Percentiles rank a stretch among this genome's conserved stretches.
Conservation (phyloP, 306 rosid species). For the Nissolia schottii region DNA sequence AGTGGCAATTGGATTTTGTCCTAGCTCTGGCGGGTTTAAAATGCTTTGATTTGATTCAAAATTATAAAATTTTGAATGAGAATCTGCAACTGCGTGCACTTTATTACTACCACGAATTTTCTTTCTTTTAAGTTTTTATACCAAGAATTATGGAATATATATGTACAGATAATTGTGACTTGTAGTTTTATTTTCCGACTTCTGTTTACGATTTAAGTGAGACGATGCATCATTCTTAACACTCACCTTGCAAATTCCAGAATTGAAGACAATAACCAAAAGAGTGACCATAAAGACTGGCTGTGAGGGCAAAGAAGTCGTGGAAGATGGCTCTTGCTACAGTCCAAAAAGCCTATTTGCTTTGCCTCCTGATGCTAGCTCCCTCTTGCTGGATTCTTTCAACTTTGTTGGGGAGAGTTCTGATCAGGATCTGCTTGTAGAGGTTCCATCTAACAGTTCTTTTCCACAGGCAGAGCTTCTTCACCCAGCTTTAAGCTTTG, state of each 20-base stretch:
- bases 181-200: not conserved
- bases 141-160: not conserved
- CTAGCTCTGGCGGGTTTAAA: not conserved
- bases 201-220: not conserved
- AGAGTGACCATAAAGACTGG: conserved; percentile 45
- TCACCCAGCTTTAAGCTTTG: conserved; percentile 49
- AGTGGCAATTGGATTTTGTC: not conserved
- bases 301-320: conserved; percentile 54
- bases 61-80: not conserved
- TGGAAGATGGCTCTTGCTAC: conserved; percentile 65
- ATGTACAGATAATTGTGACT: not conserved
- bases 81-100: not conserved
- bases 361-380: conserved; percentile 75
- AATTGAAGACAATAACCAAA: conserved; percentile 65
- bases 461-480: conserved; percentile 93
- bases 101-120: not conserved
- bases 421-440: conserved; percentile 79
- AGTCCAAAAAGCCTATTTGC: conserved; percentile 86
- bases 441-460: conserved; percentile 76
- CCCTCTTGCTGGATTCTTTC: conserved; percentile 58
- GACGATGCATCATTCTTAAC: conserved; percentile 11
- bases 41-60: not conserved
- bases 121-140: not conserved
- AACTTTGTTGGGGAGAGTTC: conserved; percentile 63
- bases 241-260: conserved; percentile 52